Base-by-base conservation (phyloP, 2,329 filamentous ascomycete genomes). In the Sarocladiaceae sp. region DNA sequence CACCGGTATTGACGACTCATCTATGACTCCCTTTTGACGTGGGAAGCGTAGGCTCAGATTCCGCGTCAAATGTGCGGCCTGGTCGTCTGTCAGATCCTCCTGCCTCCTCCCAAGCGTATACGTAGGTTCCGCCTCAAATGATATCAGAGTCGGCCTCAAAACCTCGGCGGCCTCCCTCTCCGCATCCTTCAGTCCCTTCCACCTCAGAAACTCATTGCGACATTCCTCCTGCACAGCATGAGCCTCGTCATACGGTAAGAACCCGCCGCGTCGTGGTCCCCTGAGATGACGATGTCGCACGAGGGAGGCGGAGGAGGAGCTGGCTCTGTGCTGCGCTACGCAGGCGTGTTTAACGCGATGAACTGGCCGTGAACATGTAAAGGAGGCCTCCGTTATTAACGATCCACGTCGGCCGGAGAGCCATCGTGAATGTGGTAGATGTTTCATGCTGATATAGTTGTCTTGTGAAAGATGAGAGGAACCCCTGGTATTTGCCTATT, bases 61-160 rank as follows among this genome's bases (percentile, higher is more conserved):
- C 3, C 65, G 66, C 7, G 59, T 64, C 36, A 85, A 69, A 2
- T 72, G 69, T 3, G 61, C 63, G 2, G 71, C 67, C 58, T 86
- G 79, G 1, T 62, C 58, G 2, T 61, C 58, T 1, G 73, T 70
- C 3, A 88, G 57, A 68, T 62, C 53, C 60, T 65, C 67, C 62
- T 97, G 91, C 28, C 94, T 87, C 5, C 93, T 87, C 52, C 94
- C 94, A 58, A 92, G 87, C 13, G 93, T 97, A 71, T 94, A 97
- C 44, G 91, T 90, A 1, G 92, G 90, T 29, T 78, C 72, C 46
- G 91, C 88, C 51, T 89, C 85, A 69, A 96, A 94, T 57, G 90
- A 91, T 56, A 97, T 76, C 57, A 97, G 76, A 28, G 82, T 83
- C 23, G 90, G 88, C 13, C 75, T 72, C 8, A 78, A 67, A 4